Conservation (phyloP, 2,329 filamentous ascomycete genomes). For the Cladosporium sp. region DNA sequence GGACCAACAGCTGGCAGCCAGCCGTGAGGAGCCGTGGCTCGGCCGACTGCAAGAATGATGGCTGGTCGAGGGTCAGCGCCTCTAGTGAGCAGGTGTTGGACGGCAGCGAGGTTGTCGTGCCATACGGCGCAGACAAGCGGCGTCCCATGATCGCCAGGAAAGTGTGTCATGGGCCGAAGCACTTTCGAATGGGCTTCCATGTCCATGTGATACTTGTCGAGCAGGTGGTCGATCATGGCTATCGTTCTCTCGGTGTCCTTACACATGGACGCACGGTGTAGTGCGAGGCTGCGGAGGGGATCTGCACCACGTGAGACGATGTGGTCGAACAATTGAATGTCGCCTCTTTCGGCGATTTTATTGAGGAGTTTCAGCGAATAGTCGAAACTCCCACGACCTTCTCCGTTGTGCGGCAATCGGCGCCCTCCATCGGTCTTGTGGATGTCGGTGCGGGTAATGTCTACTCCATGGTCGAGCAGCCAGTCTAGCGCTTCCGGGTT, state of each 20-base stretch:
- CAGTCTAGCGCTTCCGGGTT: constrained; percentile 18
- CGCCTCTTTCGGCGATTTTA: constrained; percentile 22
- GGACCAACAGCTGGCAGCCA: constrained; percentile 17
- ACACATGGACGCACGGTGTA: constrained; percentile 21
- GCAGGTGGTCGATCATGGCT: constrained; percentile 21
- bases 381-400: constrained; percentile 1
- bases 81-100: constrained; percentile 21
- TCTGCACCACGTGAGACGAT: constrained; percentile 23
- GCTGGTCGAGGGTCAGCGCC: constrained; percentile 5
- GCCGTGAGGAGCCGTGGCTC: not conserved
- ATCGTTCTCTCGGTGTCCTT: constrained; percentile 11
- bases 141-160: constrained; percentile 15
- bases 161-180: constrained; percentile 13
- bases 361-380: constrained; percentile 23
- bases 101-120: constrained; percentile 21
- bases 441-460: constrained; percentile 4
- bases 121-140: constrained; percentile 22
- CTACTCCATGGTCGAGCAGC: constrained; percentile 15
- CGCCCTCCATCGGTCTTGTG: not conserved
- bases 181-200: constrained; percentile 22
- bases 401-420: not conserved
- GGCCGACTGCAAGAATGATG: not conserved
- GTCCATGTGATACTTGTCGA: constrained; percentile 23
- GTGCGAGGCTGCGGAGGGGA: constrained; percentile 19
- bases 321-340: constrained; percentile 24